Percentiles rank a stretch among this genome's conserved stretches.
phyloP scores from a whole-genome alignment of 2,329 filamentous ascomycete genomes.

The Hypomyces rosellus region DNA sequence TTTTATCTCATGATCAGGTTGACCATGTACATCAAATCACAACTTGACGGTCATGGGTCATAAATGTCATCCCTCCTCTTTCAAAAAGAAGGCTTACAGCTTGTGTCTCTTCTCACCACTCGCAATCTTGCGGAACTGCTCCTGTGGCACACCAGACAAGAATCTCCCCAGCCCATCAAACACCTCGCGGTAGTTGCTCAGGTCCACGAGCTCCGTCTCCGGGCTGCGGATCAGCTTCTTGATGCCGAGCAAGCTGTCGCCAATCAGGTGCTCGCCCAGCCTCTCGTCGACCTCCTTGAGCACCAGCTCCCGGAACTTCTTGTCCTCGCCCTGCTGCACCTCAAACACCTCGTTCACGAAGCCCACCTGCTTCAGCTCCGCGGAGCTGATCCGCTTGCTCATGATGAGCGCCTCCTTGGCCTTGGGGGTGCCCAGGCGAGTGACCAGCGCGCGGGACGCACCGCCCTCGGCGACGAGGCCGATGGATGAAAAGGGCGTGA shows the following conservation, averaged over 20 bases:
- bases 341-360: slow-evolving; percentile 82
- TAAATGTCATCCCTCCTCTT: not conserved
- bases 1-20: no score
- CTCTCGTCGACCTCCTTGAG: slow-evolving; percentile 73
- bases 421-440: slow-evolving; percentile 69
- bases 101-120: slow-evolving; percentile 92
- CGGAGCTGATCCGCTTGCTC: slow-evolving; percentile 67
- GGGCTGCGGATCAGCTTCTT: slow-evolving; percentile 76
- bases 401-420: slow-evolving; percentile 93
- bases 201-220: slow-evolving; percentile 65
- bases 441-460: slow-evolving; percentile 70
- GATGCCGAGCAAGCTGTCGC: slow-evolving; percentile 72
- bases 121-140: slow-evolving; percentile 81
- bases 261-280: slow-evolving; percentile 72
- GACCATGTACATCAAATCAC: no score
- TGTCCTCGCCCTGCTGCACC: slow-evolving; percentile 53
- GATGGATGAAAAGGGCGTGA: slow-evolving; percentile 86
- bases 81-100: slow-evolving; percentile 46
- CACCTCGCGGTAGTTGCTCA: slow-evolving; percentile 75
- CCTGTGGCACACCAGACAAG: slow-evolving; percentile 71
- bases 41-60: not conserved
- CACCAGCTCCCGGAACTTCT: slow-evolving; percentile 64
- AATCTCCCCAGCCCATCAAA: slow-evolving; percentile 82
- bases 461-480: slow-evolving; percentile 88
- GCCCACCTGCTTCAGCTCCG: slow-evolving; percentile 68